Conservation (phyloP, 2,329 filamentous ascomycete species). For the Penicillium sp. region DNA sequence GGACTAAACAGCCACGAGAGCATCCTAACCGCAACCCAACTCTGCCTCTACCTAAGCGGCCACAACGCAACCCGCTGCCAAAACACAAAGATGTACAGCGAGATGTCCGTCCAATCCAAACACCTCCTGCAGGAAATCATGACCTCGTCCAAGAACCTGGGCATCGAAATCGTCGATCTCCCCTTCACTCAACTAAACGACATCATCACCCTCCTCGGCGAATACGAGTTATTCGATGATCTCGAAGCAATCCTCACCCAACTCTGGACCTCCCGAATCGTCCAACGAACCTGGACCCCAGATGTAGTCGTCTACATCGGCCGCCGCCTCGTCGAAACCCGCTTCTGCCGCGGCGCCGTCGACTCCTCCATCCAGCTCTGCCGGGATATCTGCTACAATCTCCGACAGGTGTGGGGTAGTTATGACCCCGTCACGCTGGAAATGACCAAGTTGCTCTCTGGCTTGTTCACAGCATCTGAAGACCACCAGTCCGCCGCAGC, state of each 20-base stretch:
- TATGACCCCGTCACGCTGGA: constrained; percentile 54
- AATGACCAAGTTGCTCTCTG: constrained; percentile 54
- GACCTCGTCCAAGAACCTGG: constrained; percentile 31
- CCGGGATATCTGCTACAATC: constrained; percentile 61
- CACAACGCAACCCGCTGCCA: constrained; percentile 36
- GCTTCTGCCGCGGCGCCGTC: constrained; percentile 54
- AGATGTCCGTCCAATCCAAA: constrained; percentile 39
- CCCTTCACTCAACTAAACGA: constrained; percentile 43
- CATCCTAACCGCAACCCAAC: constrained; percentile 41
- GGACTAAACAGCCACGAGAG: constrained; percentile 36
- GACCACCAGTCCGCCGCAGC: constrained; percentile 36
- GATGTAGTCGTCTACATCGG: constrained; percentile 56
- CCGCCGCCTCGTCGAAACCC: constrained; percentile 57
- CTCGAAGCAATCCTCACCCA: constrained; percentile 47
- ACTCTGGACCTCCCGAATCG: constrained; percentile 53
- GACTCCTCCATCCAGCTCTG: constrained; percentile 52
- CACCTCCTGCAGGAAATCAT: constrained; percentile 40
- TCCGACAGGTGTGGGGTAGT: constrained; percentile 57
- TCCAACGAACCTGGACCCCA: constrained; percentile 51
- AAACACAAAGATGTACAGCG: constrained; percentile 29
- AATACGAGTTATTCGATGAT: constrained; percentile 43
- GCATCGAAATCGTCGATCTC: constrained; percentile 39
- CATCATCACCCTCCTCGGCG: constrained; percentile 41
- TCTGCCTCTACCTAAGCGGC: constrained; percentile 42
- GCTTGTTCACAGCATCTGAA: constrained; percentile 51